Percentiles rank a stretch among this genome's conserved stretches.
These are phyloP conservation scores for Fraxinus sp. DNA, from an alignment of 305 asterid genomes.

Conservation along the genomic window DNA sequence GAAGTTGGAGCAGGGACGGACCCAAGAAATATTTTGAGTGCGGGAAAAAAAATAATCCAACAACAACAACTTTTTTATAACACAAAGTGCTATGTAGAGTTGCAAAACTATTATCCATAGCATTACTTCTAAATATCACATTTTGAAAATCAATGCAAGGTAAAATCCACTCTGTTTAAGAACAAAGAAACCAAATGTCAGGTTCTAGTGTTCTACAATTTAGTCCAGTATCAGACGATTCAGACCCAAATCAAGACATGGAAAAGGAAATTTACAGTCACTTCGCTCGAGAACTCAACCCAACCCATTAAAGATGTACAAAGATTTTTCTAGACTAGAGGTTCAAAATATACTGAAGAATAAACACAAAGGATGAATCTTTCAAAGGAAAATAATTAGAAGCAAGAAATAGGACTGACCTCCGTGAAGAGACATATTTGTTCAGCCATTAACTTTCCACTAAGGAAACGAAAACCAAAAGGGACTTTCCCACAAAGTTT, in stretches of 20 bases:
- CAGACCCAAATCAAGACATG: neutral
- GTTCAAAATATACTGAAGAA: constrained; percentile 5
- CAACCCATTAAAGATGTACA: neutral
- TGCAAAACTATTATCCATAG: neutral
- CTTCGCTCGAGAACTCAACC: neutral
- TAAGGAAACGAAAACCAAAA: constrained; percentile 22
- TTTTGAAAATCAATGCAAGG: neutral
- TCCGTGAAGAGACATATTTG: constrained; percentile 62
- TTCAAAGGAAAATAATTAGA: neutral
- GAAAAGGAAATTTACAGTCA: neutral
- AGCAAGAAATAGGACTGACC: constrained; percentile 36
- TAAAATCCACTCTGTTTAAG: neutral
- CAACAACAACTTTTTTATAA: neutral
- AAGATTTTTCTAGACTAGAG: neutral
- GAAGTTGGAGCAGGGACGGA: too few relatives aligned
- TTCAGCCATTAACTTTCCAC: constrained; percentile 53
- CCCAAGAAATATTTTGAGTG: too few relatives aligned
- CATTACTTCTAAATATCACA: neutral
- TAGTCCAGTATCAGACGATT: neutral
- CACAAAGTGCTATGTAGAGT: neutral
- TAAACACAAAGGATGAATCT: constrained; percentile 19
- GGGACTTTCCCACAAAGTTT: constrained; percentile 30
- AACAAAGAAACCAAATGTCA: constrained; percentile 6
- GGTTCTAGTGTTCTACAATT: neutral
- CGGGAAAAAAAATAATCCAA: too few relatives aligned